phyloP scores from a whole-genome alignment of 129 eudicot genomes.

The Flaveria trinervia region DNA sequence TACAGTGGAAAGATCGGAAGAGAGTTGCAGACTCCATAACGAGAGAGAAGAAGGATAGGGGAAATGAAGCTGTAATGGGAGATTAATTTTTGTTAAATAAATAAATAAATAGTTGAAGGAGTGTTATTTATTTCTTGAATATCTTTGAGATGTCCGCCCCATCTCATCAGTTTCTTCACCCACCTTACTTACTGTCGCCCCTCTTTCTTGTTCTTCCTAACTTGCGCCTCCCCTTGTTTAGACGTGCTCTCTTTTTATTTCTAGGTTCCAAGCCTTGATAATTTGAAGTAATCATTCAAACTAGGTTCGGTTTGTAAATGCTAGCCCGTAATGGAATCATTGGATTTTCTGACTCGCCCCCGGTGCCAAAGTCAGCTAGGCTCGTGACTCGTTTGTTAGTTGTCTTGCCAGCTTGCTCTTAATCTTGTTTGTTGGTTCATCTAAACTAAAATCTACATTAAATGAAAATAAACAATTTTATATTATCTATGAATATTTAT shows the following conservation, averaged over 20 bases:
- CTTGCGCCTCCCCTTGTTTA: slow-evolving; percentile 30
- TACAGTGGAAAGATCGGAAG: slow-evolving; percentile 70
- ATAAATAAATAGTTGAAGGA: background rate
- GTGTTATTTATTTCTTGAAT: slow-evolving; percentile 1
- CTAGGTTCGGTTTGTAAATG: too few relatives aligned
- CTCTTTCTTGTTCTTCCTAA: slow-evolving; percentile 26
- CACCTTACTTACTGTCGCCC: slow-evolving; percentile 24
- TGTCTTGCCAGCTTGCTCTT: too few relatives aligned
- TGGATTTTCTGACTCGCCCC: too few relatives aligned
- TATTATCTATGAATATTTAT: too few relatives aligned
- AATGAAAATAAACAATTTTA: too few relatives aligned
- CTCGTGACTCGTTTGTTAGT: too few relatives aligned
- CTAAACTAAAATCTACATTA: too few relatives aligned
- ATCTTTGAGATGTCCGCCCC: slow-evolving; percentile 78
- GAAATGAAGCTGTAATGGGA: slow-evolving; percentile 27
- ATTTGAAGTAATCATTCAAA: too few relatives aligned
- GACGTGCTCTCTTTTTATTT: slow-evolving; percentile 15
- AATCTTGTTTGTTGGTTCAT: too few relatives aligned
- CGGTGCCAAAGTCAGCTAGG: too few relatives aligned
- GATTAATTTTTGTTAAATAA: slow-evolving; percentile 16
- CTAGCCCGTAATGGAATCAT: too few relatives aligned
- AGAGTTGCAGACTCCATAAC: slow-evolving; percentile 78
- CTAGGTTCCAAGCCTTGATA: too few relatives aligned
- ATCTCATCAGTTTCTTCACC: slow-evolving; percentile 72
- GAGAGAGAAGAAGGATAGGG: slow-evolving; percentile 6